Conservation (phyloP, 1,139 yeast species). For the Candida mesenterica region DNA sequence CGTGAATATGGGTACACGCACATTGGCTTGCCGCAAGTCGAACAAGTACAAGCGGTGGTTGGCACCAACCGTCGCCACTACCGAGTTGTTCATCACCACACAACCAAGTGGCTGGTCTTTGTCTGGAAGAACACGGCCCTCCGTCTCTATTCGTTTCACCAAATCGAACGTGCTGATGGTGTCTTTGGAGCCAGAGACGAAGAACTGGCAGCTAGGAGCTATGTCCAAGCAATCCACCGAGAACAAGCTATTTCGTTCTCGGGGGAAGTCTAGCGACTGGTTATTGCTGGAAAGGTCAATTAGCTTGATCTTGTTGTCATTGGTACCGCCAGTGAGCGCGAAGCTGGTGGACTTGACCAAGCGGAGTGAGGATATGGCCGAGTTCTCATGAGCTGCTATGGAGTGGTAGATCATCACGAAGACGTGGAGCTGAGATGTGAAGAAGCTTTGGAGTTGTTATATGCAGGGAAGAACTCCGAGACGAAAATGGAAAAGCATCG, state of each 20-base stretch:
- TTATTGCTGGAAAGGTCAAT: constrained; percentile 12
- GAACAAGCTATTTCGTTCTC: constrained; percentile 5
- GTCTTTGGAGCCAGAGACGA: constrained; percentile 15
- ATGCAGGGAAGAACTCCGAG: too few relatives aligned
- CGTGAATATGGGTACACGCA: constrained; percentile 15
- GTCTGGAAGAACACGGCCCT: constrained; percentile 8
- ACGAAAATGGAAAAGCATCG: too few relatives aligned
- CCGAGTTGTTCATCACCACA: constrained; percentile 13
- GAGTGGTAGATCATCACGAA: constrained; percentile 1
- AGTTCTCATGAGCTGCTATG: constrained; percentile 12
- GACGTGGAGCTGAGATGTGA: background rate
- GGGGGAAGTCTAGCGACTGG: background rate
- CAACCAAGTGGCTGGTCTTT: constrained; percentile 16
- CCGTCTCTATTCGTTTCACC: constrained; percentile 13
- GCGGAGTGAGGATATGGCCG: constrained; percentile 23
- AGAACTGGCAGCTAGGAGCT: constrained; percentile 7
- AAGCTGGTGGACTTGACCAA: constrained; percentile 18
- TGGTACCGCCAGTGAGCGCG: constrained; percentile 26
- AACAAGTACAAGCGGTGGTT: constrained; percentile 20
- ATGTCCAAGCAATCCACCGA: constrained; percentile 20
- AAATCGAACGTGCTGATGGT: constrained; percentile 16
- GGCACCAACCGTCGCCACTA: constrained; percentile 28
- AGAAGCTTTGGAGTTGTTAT: too few relatives aligned
- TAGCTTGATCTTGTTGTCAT: constrained; percentile 19
- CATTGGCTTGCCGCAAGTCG: constrained; percentile 17